Percentiles rank a stretch among this genome's conserved stretches.
Evolutionary conservation across 768 basidiomycete genomes (phyloP).

Genomic region (Russula sp.): DNA sequence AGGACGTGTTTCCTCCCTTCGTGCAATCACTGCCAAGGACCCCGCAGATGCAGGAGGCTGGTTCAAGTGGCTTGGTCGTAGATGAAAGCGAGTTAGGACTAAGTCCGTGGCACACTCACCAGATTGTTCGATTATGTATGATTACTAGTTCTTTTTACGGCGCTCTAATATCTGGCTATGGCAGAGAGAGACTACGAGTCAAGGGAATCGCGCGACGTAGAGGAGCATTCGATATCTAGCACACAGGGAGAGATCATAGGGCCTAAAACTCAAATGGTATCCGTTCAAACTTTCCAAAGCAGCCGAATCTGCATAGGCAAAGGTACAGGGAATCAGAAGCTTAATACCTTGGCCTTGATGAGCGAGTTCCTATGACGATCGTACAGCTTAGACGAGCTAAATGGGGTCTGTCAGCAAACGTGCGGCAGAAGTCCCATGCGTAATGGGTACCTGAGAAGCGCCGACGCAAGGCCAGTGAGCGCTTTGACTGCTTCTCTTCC

Average conservation of each 20-base stretch:
- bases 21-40: neutral
- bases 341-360: constrained; percentile 50
- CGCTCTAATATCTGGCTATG: neutral
- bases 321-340: constrained; percentile 23
- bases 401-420: constrained; percentile 11
- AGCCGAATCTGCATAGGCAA: constrained; percentile 13
- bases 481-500: constrained; percentile 56
- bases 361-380: constrained; percentile 61
- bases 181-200: neutral
- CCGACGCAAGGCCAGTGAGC: constrained; percentile 59
- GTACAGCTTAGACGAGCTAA: constrained; percentile 65
- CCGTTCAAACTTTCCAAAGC: neutral
- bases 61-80: neutral
- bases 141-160: neutral
- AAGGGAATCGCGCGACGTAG: neutral
- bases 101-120: neutral
- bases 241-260: neutral
- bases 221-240: neutral
- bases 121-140: neutral
- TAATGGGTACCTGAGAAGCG: constrained; percentile 55
- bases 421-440: constrained; percentile 13
- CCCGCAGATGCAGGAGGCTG: neutral
- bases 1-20: neutral
- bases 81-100: neutral
- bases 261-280: constrained; percentile 10